phyloP scores from a whole-genome alignment of 257 asterid species.

The Asclepias syriaca region DNA sequence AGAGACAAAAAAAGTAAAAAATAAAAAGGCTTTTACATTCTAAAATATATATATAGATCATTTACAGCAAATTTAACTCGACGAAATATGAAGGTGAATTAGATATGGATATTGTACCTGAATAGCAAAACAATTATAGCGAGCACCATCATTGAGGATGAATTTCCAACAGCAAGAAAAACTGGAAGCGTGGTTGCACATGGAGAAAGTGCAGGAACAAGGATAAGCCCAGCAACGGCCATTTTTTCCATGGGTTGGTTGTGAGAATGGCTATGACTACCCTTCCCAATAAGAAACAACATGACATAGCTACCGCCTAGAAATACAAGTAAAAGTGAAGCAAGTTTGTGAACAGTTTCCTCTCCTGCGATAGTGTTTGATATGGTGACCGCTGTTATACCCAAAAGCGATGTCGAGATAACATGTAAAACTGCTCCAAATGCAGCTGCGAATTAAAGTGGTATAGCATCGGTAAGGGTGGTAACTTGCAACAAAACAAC shows the following conservation, averaged over 20 bases:
- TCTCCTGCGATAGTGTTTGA: constrained; percentile 95
- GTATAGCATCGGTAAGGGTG: neutral
- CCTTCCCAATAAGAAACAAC: constrained; percentile 72
- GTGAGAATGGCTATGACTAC: constrained; percentile 92
- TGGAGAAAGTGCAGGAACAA: constrained; percentile 93
- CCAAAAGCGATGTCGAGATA: constrained; percentile 82
- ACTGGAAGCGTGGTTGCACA: constrained; percentile 99
- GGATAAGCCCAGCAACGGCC: constrained; percentile 99
- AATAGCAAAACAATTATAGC: constrained; percentile 87
- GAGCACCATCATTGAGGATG: constrained; percentile 92
- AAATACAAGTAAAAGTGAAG: constrained; percentile 73
- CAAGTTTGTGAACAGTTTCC: constrained; percentile 96
- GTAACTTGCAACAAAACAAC: no score
- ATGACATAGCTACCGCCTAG: constrained; percentile 85
- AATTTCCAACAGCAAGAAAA: constrained; percentile 96
- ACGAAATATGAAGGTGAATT: neutral
- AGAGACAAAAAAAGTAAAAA: neutral
- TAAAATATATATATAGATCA: neutral
- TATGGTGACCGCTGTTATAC: constrained; percentile 92
- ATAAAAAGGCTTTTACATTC: neutral
- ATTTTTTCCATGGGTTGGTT: constrained; percentile 98
- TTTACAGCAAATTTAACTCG: neutral
- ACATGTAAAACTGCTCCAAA: constrained; percentile 94
- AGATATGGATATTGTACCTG: constrained; percentile 40
- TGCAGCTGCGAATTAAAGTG: constrained; percentile 58